Conservation (phyloP, 805 yeast species). For the Yamadazyma olivae region DNA sequence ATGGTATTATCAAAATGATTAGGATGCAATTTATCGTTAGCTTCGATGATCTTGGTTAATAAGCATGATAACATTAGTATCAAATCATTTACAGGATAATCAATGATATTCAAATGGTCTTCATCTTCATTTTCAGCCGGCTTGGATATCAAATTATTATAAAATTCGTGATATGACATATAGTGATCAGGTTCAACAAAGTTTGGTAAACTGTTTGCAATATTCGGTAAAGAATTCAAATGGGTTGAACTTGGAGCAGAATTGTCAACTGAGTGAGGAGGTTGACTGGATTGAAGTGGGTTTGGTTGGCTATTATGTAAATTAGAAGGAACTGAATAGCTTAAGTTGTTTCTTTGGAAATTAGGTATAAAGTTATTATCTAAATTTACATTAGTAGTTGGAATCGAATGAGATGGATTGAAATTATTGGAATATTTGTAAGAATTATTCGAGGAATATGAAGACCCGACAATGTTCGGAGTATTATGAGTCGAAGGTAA, state of each 20-base stretch:
- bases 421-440: conserved; percentile 16
- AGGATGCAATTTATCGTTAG: conserved; percentile 81
- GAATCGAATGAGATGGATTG: conserved; percentile 35
- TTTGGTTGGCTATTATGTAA: background rate
- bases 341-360: conserved; percentile 8
- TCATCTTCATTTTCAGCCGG: conserved; percentile 20
- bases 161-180: conserved; percentile 41
- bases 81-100: conserved; percentile 77
- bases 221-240: conserved; percentile 3
- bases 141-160: conserved; percentile 21
- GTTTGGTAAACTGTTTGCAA: conserved; percentile 1
- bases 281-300: conserved; percentile 4
- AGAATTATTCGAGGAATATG: conserved; percentile 41
- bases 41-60: conserved; percentile 81
- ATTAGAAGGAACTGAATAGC: conserved; percentile 3
- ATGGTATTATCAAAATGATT: conserved; percentile 53
- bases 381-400: conserved; percentile 54
- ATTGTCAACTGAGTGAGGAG: conserved; percentile 9
- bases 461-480: conserved; percentile 39
- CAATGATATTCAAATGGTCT: conserved; percentile 71
- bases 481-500: conserved; percentile 43
- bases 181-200: conserved; percentile 36
- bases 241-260: conserved; percentile 3
- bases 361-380: conserved; percentile 23
- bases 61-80: conserved; percentile 82